These are phyloP conservation scores for Rutstroemia sp. DNA, from an alignment of 2,329 filamentous ascomycete species.

Conservation along the genomic window DNA sequence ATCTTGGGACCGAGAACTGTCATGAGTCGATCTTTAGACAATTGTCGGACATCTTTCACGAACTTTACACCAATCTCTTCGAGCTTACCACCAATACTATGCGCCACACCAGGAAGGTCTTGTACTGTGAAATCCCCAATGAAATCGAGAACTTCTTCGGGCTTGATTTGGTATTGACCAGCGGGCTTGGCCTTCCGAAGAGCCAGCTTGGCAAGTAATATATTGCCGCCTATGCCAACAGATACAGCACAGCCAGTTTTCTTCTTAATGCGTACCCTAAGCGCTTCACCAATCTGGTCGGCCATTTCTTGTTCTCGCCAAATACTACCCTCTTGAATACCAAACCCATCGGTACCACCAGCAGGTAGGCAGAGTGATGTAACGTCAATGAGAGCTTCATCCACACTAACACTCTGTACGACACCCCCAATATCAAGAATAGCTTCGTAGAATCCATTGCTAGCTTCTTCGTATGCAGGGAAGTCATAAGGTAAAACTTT, in stretches of 20 bases:
- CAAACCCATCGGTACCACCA: slow-evolving; percentile 58
- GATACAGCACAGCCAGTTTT: slow-evolving; percentile 83
- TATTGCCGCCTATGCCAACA: slow-evolving; percentile 85
- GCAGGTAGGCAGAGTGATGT: slow-evolving; percentile 61
- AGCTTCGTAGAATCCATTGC: slow-evolving; percentile 76
- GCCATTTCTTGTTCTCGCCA: slow-evolving; percentile 74
- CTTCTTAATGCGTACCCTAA: slow-evolving; percentile 64
- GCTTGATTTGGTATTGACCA: slow-evolving; percentile 82
- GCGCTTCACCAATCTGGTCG: slow-evolving; percentile 57
- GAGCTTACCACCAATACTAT: slow-evolving; percentile 79
- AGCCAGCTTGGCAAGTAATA: slow-evolving; percentile 85
- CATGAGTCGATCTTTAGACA: slow-evolving; percentile 68
- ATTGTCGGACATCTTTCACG: slow-evolving; percentile 74
- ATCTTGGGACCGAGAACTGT: slow-evolving; percentile 82
- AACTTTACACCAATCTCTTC: slow-evolving; percentile 77
- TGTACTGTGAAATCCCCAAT: slow-evolving; percentile 72
- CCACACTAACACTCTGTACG: slow-evolving; percentile 94
- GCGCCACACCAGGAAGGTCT: slow-evolving; percentile 84
- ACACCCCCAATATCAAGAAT: slow-evolving; percentile 73
- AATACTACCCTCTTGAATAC: slow-evolving; percentile 59
- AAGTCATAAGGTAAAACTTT: slow-evolving; percentile 96
- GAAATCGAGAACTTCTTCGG: slow-evolving; percentile 69
- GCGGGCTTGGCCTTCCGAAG: slow-evolving; percentile 89
- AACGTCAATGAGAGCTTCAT: slow-evolving; percentile 86
- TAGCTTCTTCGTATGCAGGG: slow-evolving; percentile 87